phyloP scores from a whole-genome alignment of 306 rosid genomes.

The Quercus ilex region DNA sequence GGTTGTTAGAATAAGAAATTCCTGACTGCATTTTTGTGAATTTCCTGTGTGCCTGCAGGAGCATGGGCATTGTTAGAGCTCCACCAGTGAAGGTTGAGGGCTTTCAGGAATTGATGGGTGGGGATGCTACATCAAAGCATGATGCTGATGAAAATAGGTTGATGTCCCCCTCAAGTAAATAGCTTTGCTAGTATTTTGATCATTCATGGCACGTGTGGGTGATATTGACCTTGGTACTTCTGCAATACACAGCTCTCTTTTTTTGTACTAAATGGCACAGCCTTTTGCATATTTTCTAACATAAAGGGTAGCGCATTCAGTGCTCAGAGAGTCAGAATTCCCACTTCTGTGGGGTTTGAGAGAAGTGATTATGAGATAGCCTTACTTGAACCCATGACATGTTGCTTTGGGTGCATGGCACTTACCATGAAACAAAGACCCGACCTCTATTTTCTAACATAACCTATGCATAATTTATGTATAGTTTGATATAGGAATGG shows the following conservation, averaged over 20 bases:
- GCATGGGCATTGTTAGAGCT: constrained; percentile 59
- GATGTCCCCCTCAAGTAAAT: constrained; percentile 65
- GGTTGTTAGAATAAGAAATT: neutral
- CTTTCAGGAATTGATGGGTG: constrained; percentile 89
- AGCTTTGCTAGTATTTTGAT: constrained; percentile 19
- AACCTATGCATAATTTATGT: no score
- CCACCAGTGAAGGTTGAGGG: constrained; percentile 97
- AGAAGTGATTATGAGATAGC: no score
- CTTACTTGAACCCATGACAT: no score
- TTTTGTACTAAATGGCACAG: neutral
- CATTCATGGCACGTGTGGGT: neutral
- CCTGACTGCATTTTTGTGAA: constrained; percentile 6
- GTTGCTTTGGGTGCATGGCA: no score
- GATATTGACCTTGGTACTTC: constrained; percentile 3
- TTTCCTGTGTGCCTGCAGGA: constrained; percentile 50
- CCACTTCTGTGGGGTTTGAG: no score
- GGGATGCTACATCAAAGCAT: constrained; percentile 68
- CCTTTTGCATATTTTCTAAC: no score
- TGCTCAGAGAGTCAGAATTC: no score
- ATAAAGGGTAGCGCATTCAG: no score
- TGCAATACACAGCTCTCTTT: neutral
- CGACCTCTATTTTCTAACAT: no score
- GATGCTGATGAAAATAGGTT: constrained; percentile 81
- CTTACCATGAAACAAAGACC: no score
- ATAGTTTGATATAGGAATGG: no score